phyloP scores from a whole-genome alignment of 768 basidiomycete genomes.

The Naganishia onofrii region DNA sequence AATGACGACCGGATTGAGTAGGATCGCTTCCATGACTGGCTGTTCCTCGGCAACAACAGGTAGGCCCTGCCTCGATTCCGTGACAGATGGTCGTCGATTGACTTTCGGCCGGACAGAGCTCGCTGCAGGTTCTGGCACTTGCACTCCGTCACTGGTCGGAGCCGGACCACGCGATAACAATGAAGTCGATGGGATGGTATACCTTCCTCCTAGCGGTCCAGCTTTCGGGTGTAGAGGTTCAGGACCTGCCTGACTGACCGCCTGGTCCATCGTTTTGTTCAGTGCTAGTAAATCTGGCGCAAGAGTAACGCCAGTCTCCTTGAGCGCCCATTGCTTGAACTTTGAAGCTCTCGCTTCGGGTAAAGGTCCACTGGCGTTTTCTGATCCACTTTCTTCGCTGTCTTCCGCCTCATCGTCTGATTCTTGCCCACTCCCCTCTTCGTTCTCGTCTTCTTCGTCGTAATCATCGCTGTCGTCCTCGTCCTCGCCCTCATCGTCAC shows the following conservation, averaged over 20 bases:
- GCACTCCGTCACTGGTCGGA: conserved; percentile 28
- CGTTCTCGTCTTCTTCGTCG: conserved; percentile 40
- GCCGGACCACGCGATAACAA: conserved; percentile 53
- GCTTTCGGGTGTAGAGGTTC: conserved; percentile 55
- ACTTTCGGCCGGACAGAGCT: conserved; percentile 56
- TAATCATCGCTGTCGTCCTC: conserved; percentile 30
- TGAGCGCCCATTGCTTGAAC: conserved; percentile 88
- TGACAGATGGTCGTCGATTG: conserved; percentile 66
- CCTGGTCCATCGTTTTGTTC: conserved; percentile 18
- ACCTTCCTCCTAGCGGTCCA: conserved; percentile 75
- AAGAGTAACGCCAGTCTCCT: conserved; percentile 60
- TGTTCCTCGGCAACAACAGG: conserved; percentile 94
- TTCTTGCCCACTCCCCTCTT: conserved; percentile 37
- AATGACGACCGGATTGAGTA: conserved; percentile 79
- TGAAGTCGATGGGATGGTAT: conserved; percentile 66
- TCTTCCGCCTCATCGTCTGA: conserved; percentile 33
- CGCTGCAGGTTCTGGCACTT: conserved; percentile 1
- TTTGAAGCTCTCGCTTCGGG: conserved; percentile 49
- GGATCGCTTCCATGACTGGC: conserved; percentile 83
- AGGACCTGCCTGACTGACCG: not conserved
- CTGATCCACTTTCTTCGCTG: conserved; percentile 37
- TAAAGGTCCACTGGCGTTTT: conserved; percentile 32
- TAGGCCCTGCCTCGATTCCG: conserved; percentile 71
- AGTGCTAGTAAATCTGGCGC: conserved; percentile 40
- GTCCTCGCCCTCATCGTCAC: conserved; percentile 37